These are phyloP conservation scores for Alternaria solani DNA, from an alignment of 2,329 filamentous ascomycete species.

Conservation along the genomic window DNA sequence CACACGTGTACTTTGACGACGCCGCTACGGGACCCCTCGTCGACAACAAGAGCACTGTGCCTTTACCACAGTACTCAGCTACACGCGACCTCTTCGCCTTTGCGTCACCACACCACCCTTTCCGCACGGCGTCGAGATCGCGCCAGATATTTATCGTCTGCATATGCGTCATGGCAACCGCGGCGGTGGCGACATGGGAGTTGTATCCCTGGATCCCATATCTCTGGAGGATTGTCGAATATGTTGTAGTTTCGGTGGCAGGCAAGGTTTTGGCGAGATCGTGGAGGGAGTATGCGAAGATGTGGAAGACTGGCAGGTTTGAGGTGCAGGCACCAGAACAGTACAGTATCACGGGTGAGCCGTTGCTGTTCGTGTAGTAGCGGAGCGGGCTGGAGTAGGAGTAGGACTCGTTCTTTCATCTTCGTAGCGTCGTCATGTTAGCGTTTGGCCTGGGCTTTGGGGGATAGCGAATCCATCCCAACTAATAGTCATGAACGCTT, in stretches of 20 bases:
- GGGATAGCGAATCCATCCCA: background rate
- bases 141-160: background rate
- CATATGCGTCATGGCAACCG: background rate
- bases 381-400: background rate
- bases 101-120: background rate
- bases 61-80: background rate
- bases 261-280: background rate
- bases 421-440: background rate
- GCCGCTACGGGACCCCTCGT: background rate
- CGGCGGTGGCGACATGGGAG: background rate
- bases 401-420: background rate
- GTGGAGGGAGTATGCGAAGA: background rate
- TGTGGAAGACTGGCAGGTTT: background rate
- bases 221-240: background rate
- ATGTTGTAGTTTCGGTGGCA: background rate
- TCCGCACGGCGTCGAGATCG: background rate
- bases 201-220: background rate
- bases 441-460: background rate
- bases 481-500: background rate
- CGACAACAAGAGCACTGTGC: background rate
- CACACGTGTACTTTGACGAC: background rate
- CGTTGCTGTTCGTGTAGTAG: background rate
- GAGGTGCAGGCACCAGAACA: background rate
- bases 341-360: background rate
- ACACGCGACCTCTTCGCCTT: slow-evolving; percentile 1